These are phyloP conservation scores for Phytopythium montanum DNA, from an alignment of 352 stramenopile genomes.

Conservation along the genomic window DNA sequence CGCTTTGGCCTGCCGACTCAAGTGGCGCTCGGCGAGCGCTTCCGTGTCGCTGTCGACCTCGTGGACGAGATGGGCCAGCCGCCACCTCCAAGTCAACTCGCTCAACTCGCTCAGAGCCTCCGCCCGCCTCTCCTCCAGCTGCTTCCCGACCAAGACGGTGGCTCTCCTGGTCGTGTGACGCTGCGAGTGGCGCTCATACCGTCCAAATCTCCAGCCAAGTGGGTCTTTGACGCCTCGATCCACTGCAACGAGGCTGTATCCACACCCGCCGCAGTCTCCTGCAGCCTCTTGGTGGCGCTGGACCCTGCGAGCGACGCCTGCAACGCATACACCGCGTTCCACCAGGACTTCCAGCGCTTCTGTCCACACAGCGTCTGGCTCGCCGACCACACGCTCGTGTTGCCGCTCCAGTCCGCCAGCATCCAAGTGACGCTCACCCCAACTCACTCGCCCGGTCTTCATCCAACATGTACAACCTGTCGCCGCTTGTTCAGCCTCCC, in stretches of 20 bases:
- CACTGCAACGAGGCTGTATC: not conserved
- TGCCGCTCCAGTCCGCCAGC: slow-evolving; percentile 28
- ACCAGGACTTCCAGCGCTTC: slow-evolving; percentile 24
- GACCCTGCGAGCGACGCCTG: not conserved
- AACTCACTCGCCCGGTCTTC: too few species aligned
- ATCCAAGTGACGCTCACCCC: slow-evolving; percentile 11
- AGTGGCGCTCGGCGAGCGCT: slow-evolving; percentile 18
- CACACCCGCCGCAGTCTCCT: not conserved
- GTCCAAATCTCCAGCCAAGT: not conserved
- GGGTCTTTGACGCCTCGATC: not conserved
- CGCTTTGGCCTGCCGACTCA: slow-evolving; percentile 33
- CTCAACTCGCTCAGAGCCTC: not conserved
- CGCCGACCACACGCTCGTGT: slow-evolving; percentile 20
- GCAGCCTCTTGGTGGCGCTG: not conserved
- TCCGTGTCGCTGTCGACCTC: slow-evolving; percentile 39
- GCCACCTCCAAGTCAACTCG: not conserved
- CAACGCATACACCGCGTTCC: not conserved
- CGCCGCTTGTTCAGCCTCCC: slow-evolving; percentile 2
- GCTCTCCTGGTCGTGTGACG: not conserved
- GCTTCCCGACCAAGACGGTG: not conserved
- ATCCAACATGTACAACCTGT: not conserved
- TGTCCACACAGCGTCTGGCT: slow-evolving; percentile 34
- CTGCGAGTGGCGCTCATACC: not conserved
- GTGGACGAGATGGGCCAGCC: slow-evolving; percentile 59
- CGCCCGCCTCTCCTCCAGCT: not conserved